Conservation (phyloP, 2,329 filamentous ascomycete species). For the Ophioceras dolichostomum region DNA sequence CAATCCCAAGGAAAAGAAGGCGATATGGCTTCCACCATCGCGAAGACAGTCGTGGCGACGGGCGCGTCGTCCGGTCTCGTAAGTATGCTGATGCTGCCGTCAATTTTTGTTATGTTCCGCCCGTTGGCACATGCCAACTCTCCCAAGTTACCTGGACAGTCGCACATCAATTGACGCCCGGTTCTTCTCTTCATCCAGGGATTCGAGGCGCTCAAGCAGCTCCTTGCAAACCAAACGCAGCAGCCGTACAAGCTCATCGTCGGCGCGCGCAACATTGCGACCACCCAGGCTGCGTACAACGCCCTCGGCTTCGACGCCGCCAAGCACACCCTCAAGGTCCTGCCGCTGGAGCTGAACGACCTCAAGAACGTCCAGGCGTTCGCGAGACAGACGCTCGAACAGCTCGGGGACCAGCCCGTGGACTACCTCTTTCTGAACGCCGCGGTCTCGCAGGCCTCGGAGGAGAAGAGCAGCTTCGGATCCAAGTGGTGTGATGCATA, state of each 20-base stretch:
- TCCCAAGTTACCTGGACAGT: background rate
- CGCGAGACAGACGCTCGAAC: conserved; percentile 27
- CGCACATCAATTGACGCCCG: background rate
- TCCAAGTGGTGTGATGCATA: conserved; percentile 37
- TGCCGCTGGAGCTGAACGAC: conserved; percentile 35
- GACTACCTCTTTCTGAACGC: conserved; percentile 40
- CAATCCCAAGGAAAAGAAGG: background rate
- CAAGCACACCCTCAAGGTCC: conserved; percentile 25
- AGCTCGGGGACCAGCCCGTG: conserved; percentile 22
- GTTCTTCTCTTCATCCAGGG: background rate
- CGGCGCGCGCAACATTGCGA: conserved; percentile 3
- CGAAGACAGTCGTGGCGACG: conserved; percentile 4
- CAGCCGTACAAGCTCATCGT: conserved; percentile 5
- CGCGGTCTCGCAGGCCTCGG: conserved; percentile 22
- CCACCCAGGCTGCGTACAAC: conserved; percentile 1
- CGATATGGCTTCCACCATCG: background rate
- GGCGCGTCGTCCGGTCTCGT: conserved; percentile 4
- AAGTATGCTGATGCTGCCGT: background rate
- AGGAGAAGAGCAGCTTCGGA: conserved; percentile 18
- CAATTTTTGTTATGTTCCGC: background rate
- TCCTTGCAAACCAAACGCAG: conserved; percentile 1
- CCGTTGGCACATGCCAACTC: background rate
- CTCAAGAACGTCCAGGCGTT: conserved; percentile 32
- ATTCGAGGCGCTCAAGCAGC: conserved; percentile 16
- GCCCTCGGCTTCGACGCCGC: conserved; percentile 1